Evolutionary conservation across 805 yeast genomes (phyloP), one percentile per base, ranked within the genome.

Genomic region (Metschnikowia sp.): DNA sequence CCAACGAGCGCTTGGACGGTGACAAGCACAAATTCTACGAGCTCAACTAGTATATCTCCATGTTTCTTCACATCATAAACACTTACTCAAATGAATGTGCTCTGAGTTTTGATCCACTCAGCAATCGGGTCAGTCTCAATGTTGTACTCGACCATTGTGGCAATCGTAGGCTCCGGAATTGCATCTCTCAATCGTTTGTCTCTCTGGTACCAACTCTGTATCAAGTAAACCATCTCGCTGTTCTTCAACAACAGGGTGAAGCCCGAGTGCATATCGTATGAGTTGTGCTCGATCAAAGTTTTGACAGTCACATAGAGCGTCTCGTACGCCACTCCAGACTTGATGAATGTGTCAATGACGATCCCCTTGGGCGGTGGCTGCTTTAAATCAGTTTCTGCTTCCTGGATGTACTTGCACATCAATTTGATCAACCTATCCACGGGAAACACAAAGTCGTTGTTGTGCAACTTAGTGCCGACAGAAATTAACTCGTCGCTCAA

Each of bases 361-460:
- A 76, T 69, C 7, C 91, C 92, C 6, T 65, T 60, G 56, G 84
- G 58, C 62, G 77, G 57, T 32, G 26, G 29, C 13, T 57, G 50
- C 3, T 47, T 52, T 3, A 59, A 57, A 41, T 61, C 61, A 41
- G 68, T 72, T 35, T 69, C 72, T 36, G 64, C 66, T 32, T n/a
- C 28, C 39, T 65, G 64, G 13, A 85, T 70, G 55, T 82, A 75
- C 54, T 78, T 79, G 54, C 84, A 75, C 40, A 88, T 69, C 50
- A 85, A 71, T 49, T 87, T 84, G 55, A 88, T 72, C 40, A 91
- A 71, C 47, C 81, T 83, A 53, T 80, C 80, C 7, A 87, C 75
- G 15, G 97, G 96, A 71, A 91, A 89, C 3, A 90, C 86, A 58
- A 81, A 75, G 56, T 89, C 96, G 36, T 87, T 81, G 22, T 78